phyloP scores from a whole-genome alignment of 1,284 basidiomycete species.

The Sphaerobolus stellatus region DNA sequence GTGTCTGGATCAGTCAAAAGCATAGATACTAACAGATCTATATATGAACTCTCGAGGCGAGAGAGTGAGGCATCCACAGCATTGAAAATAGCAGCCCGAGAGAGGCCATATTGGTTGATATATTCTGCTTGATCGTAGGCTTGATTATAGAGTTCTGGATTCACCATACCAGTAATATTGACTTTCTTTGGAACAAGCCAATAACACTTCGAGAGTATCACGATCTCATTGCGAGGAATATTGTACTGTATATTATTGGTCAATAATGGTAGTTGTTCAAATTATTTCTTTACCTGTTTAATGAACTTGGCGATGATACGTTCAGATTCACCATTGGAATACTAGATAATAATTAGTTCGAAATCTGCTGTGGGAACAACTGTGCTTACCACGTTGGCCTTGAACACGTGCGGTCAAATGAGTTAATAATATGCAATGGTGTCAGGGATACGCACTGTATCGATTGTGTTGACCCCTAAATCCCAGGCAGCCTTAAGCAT shows the following conservation, averaged over 20 bases:
- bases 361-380: background rate
- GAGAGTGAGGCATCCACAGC: slow-evolving; percentile 42
- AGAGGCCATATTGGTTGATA: slow-evolving; percentile 46
- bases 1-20: background rate
- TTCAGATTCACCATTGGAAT: slow-evolving; percentile 22
- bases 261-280: background rate
- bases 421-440: background rate
- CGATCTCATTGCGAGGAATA: slow-evolving; percentile 53
- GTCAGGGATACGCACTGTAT: slow-evolving; percentile 13
- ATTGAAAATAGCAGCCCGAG: slow-evolving; percentile 45
- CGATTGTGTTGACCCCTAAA: slow-evolving; percentile 22
- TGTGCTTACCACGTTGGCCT: slow-evolving; percentile 2
- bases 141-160: slow-evolving; percentile 17
- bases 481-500: slow-evolving; percentile 25
- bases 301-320: slow-evolving; percentile 20
- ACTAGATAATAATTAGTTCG: background rate
- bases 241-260: slow-evolving; percentile 35
- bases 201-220: slow-evolving; percentile 45
- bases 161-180: slow-evolving; percentile 1
- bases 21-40: slow-evolving; percentile 38
- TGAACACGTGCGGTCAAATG: background rate
- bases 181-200: slow-evolving; percentile 20
- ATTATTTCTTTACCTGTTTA: slow-evolving; percentile 14
- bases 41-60: slow-evolving; percentile 43
- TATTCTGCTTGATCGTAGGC: slow-evolving; percentile 31